Evolutionary conservation across 768 basidiomycete genomes (phyloP), one percentile per base, ranked within the genome.

Genomic region (Boletellus ananas): DNA sequence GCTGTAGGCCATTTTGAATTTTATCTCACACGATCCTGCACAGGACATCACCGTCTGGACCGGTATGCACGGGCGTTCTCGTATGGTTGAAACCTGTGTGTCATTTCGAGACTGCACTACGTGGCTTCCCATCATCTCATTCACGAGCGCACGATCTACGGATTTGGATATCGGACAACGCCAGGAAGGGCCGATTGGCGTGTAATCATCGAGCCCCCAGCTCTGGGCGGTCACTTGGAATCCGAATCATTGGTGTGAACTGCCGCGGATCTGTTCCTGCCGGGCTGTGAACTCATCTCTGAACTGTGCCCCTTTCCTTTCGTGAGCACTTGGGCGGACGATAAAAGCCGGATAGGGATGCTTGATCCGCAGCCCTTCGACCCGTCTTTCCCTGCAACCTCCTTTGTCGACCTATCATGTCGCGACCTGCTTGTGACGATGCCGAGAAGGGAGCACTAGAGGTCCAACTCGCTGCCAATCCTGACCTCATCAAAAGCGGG

Each of bases 391-490:
- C 41, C 57, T 57, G 52, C 31, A 35, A 45, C 23, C 39, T 27
- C 23, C 39, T 27, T 40, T 21, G n/a, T 39, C 25, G 23, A 45
- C 34, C 3, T 36, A 49, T 27, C 17, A 80, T 81, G 80, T 74
- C 78, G 42, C 72, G 62, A 54, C 68, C 71, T 52, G 68, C 68
- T 17, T 72, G 74, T 60, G 67, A 73, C 58, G 81, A 84, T 58
- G 73, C 78, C 35, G 83, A 85, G 71, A 80, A 79, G 63, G 83
- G 81, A 49, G 72, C 73, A 43, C 58, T 79, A 48, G 81, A 80
- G 44, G 63, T 73, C 44, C 63, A 67, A 41, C 25, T 66, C 27
- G 38, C 63, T 38, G 64, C 61, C 41, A 60, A 60, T 37, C 58
- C 65, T 1, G 51, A 52, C 39, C 67, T 71, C 51, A 52, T 68